A percentile compares a stretch with the other conserved stretches of the same genome.
Conservation (phyloP, 768 basidiomycete genomes). For the Leucosporidium yakuticum region DNA sequence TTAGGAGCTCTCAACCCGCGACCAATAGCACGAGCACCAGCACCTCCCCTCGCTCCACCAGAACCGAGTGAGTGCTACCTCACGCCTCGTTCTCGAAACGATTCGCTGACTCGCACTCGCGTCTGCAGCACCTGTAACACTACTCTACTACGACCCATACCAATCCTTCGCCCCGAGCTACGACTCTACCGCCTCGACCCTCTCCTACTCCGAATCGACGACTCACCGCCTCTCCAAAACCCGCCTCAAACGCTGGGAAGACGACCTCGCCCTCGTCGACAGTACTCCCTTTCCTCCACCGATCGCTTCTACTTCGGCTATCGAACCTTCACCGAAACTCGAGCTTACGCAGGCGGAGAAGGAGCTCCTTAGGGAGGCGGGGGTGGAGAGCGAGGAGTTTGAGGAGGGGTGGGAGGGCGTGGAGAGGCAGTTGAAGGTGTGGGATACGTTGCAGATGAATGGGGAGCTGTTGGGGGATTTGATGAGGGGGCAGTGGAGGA, state of each 20-base stretch:
- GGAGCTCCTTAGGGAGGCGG: not conserved
- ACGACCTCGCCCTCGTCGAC: no score
- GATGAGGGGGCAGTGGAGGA: not conserved
- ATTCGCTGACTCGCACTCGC: not conserved
- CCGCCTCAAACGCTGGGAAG: not conserved
- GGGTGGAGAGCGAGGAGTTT: not conserved
- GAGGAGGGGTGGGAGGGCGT: not conserved
- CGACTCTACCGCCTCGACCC: constrained; percentile 24
- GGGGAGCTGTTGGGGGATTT: not conserved
- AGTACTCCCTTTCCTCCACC: no score
- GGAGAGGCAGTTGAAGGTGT: not conserved
- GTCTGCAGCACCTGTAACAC: not conserved
- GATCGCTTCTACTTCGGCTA: not conserved
- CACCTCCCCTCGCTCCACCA: not conserved
- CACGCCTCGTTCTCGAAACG: not conserved
- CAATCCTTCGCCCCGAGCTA: constrained; percentile 26
- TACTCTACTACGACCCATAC: constrained; percentile 30
- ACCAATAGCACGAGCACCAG: not conserved
- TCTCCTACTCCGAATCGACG: constrained; percentile 15
- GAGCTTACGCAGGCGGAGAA: not conserved
- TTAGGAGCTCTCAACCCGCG: constrained; percentile 3
- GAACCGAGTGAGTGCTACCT: not conserved
- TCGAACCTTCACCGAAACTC: not conserved
- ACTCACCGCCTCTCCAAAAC: not conserved
- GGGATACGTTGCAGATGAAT: not conserved